Percentiles rank a stretch among this genome's conserved stretches.
Conservation (phyloP, 257 asterid species). For the Jacaranda copaia region DNA sequence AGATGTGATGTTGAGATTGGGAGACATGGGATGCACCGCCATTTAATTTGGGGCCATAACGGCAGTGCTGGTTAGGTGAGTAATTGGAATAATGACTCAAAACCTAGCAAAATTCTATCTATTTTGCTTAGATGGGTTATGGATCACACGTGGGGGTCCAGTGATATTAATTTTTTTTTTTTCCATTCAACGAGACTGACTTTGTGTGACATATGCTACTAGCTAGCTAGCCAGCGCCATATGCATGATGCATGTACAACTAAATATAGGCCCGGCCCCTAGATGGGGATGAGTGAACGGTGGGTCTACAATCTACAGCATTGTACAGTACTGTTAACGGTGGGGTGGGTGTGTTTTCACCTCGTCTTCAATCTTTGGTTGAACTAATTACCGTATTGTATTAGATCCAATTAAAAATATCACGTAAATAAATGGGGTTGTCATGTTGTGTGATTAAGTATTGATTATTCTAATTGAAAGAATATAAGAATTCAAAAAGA, state of each 20-base stretch:
- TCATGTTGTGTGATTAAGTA: too few species aligned
- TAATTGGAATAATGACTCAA: constrained; percentile 18
- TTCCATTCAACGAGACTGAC: background rate
- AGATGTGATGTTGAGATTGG: constrained; percentile 18
- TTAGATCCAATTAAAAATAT: too few species aligned
- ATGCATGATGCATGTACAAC: background rate
- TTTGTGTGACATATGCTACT: too few species aligned
- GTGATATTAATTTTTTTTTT: background rate
- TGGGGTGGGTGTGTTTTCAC: too few species aligned
- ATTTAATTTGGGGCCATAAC: constrained; percentile 50
- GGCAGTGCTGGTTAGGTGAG: constrained; percentile 38
- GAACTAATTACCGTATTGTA: too few species aligned
- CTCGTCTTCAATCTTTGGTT: too few species aligned
- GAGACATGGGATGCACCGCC: constrained; percentile 38
- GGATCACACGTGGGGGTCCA: background rate
- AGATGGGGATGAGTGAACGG: background rate
- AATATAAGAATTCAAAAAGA: too few species aligned
- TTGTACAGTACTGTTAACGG: too few species aligned
- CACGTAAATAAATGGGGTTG: too few species aligned
- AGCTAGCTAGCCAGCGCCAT: too few species aligned
- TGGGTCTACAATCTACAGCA: background rate
- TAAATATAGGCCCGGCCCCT: background rate
- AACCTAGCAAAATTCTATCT: background rate
- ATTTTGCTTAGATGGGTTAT: background rate
- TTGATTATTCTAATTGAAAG: too few species aligned